Conservation (phyloP, 164 flowering plant genomes). For the Vitis amurensis region DNA sequence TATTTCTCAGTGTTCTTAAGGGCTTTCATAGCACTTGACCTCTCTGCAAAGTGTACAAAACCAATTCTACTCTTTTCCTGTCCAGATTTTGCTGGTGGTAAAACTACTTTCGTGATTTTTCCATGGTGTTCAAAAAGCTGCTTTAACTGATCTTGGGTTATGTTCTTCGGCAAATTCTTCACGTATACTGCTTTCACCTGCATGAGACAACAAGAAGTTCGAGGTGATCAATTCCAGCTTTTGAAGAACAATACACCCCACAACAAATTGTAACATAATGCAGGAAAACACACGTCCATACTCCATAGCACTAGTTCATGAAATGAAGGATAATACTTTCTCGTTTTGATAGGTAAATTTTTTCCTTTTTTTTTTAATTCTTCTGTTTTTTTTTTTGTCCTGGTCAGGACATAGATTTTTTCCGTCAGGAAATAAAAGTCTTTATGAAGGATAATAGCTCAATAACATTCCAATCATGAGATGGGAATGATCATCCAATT, state of each 20-base stretch:
- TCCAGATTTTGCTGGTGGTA: slow-evolving; percentile 83
- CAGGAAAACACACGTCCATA: background rate
- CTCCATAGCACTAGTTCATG: background rate
- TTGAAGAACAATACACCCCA: background rate
- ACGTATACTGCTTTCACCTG: slow-evolving; percentile 92
- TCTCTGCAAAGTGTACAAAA: slow-evolving; percentile 84
- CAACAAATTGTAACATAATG: background rate
- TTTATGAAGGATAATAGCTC: background rate
- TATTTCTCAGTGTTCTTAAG: slow-evolving; percentile 72
- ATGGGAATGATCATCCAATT: background rate
- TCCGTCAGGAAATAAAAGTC: background rate
- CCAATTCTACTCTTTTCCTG: slow-evolving; percentile 73
- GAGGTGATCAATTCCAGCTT: background rate
- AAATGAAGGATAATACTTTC: no score
- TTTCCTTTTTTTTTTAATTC: no score
- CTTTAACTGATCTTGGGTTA: slow-evolving; percentile 64
- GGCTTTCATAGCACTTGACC: slow-evolving; percentile 82
- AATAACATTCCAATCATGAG: no score
- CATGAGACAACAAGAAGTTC: background rate
- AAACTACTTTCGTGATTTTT: slow-evolving; percentile 74
- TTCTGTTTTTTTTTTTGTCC: no score
- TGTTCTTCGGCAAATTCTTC: slow-evolving; percentile 74
- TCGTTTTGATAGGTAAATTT: no score
- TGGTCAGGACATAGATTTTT: background rate
- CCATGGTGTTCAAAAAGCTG: slow-evolving; percentile 78